Evolutionary conservation across 106 monocot genomes (phyloP).

Genomic region (Phalaenopsis aphrodite): DNA sequence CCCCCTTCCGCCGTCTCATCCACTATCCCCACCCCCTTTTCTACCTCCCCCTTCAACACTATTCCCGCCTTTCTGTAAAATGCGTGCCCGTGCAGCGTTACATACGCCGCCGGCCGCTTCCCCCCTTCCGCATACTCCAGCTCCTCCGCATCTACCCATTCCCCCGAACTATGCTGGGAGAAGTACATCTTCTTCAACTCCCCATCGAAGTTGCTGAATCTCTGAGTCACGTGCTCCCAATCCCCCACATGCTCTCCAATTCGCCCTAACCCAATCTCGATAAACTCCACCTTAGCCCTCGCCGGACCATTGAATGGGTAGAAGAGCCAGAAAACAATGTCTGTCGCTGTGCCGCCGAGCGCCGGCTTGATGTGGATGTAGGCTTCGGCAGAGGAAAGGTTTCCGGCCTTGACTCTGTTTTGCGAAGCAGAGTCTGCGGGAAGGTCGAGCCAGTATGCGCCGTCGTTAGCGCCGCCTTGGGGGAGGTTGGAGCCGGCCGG

Average conservation of each 20-base stretch:
- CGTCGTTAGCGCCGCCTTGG: conserved; percentile 60
- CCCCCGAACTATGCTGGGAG: conserved; percentile 60
- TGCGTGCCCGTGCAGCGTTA: conserved; percentile 69
- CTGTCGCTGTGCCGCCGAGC: conserved; percentile 64
- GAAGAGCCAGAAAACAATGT: conserved; percentile 69
- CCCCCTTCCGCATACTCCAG: conserved; percentile 26
- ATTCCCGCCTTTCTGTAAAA: conserved; percentile 46
- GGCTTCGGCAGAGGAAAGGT: conserved; percentile 30
- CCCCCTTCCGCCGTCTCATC: conserved; percentile 54
- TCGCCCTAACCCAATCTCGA: conserved; percentile 34
- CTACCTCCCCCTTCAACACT: conserved; percentile 44
- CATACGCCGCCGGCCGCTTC: conserved; percentile 34
- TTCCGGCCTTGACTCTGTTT: conserved; percentile 43
- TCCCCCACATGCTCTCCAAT: conserved; percentile 87
- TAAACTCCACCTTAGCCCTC: conserved; percentile 34
- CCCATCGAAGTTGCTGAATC: conserved; percentile 71
- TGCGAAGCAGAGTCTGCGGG: conserved; percentile 24
- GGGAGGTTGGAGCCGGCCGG: conserved; percentile 60
- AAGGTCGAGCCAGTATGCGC: conserved; percentile 73
- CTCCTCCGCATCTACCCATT: conserved; percentile 52
- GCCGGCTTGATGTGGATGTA: conserved; percentile 73
- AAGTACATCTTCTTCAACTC: conserved; percentile 57
- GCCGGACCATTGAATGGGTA: conserved; percentile 83
- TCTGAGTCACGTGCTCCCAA: conserved; percentile 84
- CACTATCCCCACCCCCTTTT: conserved; percentile 44